A percentile compares a stretch with the other conserved stretches of the same genome.
These are phyloP conservation scores for Tetrahymena elliotti DNA, from an alignment of 73 alveolate genomes.

Conservation along the genomic window DNA sequence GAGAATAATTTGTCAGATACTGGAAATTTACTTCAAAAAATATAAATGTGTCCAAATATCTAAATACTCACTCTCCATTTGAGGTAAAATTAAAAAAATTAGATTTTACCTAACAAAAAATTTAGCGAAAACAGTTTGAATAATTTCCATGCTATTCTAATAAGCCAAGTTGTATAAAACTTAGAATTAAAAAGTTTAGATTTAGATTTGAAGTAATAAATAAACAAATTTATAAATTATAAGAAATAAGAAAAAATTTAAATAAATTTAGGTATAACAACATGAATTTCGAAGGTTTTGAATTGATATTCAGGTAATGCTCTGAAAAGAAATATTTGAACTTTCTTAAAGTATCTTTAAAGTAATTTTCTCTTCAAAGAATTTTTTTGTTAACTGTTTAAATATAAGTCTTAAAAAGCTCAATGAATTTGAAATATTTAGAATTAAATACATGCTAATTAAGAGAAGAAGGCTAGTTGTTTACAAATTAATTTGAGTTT, in stretches of 20 bases:
- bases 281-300: not conserved
- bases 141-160: not conserved
- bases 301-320: not conserved
- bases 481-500: not conserved
- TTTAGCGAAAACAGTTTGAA: not conserved
- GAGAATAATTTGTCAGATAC: not conserved
- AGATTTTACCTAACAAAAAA: no score
- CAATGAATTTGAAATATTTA: not conserved
- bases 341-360: not conserved
- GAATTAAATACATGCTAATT: not conserved
- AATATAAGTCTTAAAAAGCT: not conserved
- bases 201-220: not conserved
- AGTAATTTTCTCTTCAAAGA: not conserved
- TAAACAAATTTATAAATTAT: no score
- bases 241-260: no score
- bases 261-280: not conserved
- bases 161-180: not conserved
- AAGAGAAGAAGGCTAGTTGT: not conserved
- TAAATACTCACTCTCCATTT: not conserved
- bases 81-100: not conserved
- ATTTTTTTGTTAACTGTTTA: not conserved
- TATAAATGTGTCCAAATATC: not conserved
- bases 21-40: not conserved
- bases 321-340: not conserved
- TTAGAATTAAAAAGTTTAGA: not conserved